Conservation (phyloP, 352 stramenopile species). For the Thraustochytrium sp. region DNA sequence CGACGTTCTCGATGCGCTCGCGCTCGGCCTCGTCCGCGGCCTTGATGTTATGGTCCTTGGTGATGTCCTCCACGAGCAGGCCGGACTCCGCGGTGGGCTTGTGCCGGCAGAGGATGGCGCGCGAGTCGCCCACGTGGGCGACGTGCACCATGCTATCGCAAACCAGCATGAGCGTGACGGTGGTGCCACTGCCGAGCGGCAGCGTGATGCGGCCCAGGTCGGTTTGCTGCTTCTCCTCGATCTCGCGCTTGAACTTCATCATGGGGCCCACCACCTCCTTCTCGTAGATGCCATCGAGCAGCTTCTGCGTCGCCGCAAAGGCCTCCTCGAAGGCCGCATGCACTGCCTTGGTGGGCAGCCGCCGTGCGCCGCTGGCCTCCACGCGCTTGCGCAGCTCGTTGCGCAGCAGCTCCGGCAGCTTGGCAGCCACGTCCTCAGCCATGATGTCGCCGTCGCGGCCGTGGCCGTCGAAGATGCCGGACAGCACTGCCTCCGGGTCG, state of each 20-base stretch:
- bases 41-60: constrained; percentile 66
- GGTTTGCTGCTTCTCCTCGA: neutral
- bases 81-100: constrained; percentile 49
- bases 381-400: neutral
- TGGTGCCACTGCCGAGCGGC: constrained; percentile 21
- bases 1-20: neutral
- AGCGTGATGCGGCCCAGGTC: neutral
- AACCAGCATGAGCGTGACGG: constrained; percentile 41
- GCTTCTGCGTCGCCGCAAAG: neutral
- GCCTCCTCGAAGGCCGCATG: neutral
- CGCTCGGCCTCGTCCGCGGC: neutral
- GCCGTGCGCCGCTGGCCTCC: neutral
- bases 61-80: constrained; percentile 62
- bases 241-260: constrained; percentile 25
- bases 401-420: neutral
- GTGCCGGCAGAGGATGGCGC: constrained; percentile 68
- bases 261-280: neutral
- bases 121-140: constrained; percentile 78
- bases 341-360: neutral
- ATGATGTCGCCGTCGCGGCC: constrained; percentile 24
- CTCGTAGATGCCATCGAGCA: neutral
- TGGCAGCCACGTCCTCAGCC: neutral
- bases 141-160: constrained; percentile 60
- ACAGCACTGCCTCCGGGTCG: neutral
- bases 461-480: constrained; percentile 35